A percentile compares a stretch with the other conserved stretches of the same genome.
Conservation (phyloP, 208 protist species). For the Trypanosoma boissoni region DNA sequence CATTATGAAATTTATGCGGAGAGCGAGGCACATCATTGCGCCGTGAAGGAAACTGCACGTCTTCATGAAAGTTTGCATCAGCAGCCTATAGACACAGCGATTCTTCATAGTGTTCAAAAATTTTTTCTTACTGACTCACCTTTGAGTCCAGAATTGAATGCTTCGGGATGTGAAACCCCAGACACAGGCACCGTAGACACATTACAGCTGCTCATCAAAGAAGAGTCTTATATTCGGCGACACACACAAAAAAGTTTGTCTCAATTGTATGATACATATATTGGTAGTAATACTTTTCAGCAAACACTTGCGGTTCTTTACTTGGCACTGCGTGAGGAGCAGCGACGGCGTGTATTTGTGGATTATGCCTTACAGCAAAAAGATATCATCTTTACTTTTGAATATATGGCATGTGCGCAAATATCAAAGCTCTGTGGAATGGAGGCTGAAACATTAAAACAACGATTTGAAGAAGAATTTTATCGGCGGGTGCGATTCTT, state of each 20-base stretch:
- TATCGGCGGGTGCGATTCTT: constrained; percentile 25
- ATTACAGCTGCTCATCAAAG: constrained; percentile 32
- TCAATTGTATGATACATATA: constrained; percentile 19
- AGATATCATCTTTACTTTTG: constrained; percentile 51
- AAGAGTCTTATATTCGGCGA: constrained; percentile 46
- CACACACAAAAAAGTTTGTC: constrained; percentile 25
- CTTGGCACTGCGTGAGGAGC: constrained; percentile 39
- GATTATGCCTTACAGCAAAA: constrained; percentile 47
- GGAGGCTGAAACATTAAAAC: constrained; percentile 15
- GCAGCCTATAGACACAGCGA: no score
- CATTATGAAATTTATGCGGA: no score
- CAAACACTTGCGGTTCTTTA: constrained; percentile 30
- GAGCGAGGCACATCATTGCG: no score
- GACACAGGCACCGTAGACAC: no score
- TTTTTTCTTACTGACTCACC: no score
- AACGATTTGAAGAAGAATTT: constrained; percentile 28
- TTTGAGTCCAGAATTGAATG: no score
- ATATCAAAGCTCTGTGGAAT: constrained; percentile 13
- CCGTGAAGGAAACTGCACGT: no score
- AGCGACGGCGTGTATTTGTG: constrained; percentile 38
- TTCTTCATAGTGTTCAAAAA: no score
- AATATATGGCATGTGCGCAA: constrained; percentile 4
- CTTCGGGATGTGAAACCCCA: no score
- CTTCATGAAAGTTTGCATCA: no score
- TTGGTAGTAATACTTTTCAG: constrained; percentile 26